Evolutionary conservation across 257 asterid species (phyloP), one percentile per base, ranked within the genome.

Genomic region (Echium plantagineum): DNA sequence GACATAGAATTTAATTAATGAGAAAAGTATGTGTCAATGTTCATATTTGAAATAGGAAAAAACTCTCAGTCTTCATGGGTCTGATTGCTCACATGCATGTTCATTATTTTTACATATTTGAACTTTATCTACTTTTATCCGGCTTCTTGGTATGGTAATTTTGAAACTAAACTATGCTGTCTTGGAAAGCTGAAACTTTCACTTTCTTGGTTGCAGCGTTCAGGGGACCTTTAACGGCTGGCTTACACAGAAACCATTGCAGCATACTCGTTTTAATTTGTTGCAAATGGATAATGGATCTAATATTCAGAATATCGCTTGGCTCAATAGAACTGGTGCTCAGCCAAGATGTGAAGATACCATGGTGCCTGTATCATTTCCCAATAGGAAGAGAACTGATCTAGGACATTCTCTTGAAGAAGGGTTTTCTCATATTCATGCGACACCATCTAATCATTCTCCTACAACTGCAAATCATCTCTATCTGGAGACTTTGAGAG

Each of bases 401-500:
- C 73, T 28, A 57, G 73, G 66, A 60, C 59, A 71, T 56, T 38
- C 74, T 32, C 62, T 66, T 64, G 80, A 65, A 73, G 71, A 66
- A 58, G 69, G 70, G 63, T 66, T 30, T 21, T 66, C 65, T 63
- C 61, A 58, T 59, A 63, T 75, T 65, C 79, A 70, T 52, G 58
- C 68, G 58, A 63, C 71, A 67, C 54, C 78, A 59, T 57, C 58
- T 35, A 82, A 69, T 60, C 52, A 46, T 66, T 21, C 66, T 63
- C 70, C 73, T 19, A 78, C 60, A 68, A 71, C 69, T 68, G 77
- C 85, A 38, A 72, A 73, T 60, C 68, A 70, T 68, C 49, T 84
- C 69, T 93, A 84, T 60, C 81, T 93, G 38, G 81, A 86, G 67
- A 67, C 66, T 55, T 94, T 93, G 60, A 75, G 72, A 68, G 94